These are phyloP conservation scores for Pythium chondricola DNA, from an alignment of 352 stramenopile species.

Conservation along the genomic window DNA sequence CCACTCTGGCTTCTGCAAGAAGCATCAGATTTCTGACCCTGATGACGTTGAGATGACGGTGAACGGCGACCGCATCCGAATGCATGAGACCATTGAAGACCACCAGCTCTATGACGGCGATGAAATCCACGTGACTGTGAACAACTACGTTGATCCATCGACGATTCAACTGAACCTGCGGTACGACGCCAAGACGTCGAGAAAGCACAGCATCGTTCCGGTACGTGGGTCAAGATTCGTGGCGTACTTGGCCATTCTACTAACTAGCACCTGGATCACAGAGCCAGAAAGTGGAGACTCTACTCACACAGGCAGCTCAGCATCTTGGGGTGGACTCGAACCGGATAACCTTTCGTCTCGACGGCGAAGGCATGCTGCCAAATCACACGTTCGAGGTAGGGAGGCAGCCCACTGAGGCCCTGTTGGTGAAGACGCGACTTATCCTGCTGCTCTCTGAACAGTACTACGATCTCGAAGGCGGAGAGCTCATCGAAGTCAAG, in stretches of 20 bases:
- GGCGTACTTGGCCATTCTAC: too few relatives aligned
- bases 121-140: constrained; percentile 53
- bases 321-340: constrained; percentile 19
- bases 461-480: constrained; percentile 65
- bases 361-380: constrained; percentile 43
- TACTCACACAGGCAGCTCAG: constrained; percentile 28
- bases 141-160: constrained; percentile 24
- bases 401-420: background rate
- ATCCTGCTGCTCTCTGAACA: constrained; percentile 15
- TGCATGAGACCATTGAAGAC: constrained; percentile 38
- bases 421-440: background rate
- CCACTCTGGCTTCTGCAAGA: constrained; percentile 52
- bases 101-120: constrained; percentile 53
- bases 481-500: constrained; percentile 56
- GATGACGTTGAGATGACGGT: constrained; percentile 51
- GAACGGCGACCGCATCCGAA: constrained; percentile 28
- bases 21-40: constrained; percentile 37
- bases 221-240: constrained; percentile 27
- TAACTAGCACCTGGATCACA: constrained; percentile 6
- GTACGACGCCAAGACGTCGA: constrained; percentile 29
- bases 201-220: constrained; percentile 31
- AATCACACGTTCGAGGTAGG: constrained; percentile 40
- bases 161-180: constrained; percentile 40
- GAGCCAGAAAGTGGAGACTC: constrained; percentile 33
- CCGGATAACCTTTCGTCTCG: constrained; percentile 36